These are phyloP conservation scores for Penicillium sp. DNA, from an alignment of 2,329 filamentous ascomycete species.

Conservation along the genomic window DNA sequence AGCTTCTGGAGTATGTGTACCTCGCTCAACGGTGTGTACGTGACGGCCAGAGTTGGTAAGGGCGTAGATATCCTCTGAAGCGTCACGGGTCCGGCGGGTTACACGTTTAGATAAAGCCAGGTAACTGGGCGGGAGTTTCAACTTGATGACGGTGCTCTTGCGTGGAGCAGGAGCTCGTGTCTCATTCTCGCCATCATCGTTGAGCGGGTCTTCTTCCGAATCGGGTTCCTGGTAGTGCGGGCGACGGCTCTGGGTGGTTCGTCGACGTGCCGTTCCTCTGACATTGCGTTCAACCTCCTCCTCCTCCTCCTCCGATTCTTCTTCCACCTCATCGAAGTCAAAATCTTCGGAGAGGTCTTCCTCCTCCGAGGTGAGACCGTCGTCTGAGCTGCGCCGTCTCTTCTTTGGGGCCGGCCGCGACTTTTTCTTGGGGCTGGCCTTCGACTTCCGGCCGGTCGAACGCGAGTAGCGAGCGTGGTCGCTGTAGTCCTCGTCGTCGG, in stretches of 20 bases:
- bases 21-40: slow-evolving; percentile 53
- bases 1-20: slow-evolving; percentile 53
- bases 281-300: slow-evolving; percentile 52
- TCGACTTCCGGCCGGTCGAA: slow-evolving; percentile 30
- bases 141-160: slow-evolving; percentile 30
- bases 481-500: slow-evolving; percentile 46
- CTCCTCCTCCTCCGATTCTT: slow-evolving; percentile 35
- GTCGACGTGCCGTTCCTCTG: slow-evolving; percentile 56
- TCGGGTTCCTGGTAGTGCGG: slow-evolving; percentile 57
- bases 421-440: slow-evolving; percentile 32
- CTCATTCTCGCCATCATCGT: slow-evolving; percentile 25
- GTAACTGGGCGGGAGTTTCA: slow-evolving; percentile 30
- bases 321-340: slow-evolving; percentile 47
- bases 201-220: slow-evolving; percentile 31
- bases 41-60: slow-evolving; percentile 60
- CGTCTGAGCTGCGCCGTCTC: slow-evolving; percentile 49
- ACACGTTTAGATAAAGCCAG: slow-evolving; percentile 47
- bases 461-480: slow-evolving; percentile 33
- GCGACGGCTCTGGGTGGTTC: slow-evolving; percentile 52
- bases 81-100: slow-evolving; percentile 59
- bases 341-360: slow-evolving; percentile 42
- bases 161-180: slow-evolving; percentile 8
- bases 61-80: slow-evolving; percentile 55
- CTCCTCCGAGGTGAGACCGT: slow-evolving; percentile 40
- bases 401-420: slow-evolving; percentile 36